Conservation (phyloP, 2,329 filamentous ascomycete genomes). For the Nothomitra cinnamomea region DNA sequence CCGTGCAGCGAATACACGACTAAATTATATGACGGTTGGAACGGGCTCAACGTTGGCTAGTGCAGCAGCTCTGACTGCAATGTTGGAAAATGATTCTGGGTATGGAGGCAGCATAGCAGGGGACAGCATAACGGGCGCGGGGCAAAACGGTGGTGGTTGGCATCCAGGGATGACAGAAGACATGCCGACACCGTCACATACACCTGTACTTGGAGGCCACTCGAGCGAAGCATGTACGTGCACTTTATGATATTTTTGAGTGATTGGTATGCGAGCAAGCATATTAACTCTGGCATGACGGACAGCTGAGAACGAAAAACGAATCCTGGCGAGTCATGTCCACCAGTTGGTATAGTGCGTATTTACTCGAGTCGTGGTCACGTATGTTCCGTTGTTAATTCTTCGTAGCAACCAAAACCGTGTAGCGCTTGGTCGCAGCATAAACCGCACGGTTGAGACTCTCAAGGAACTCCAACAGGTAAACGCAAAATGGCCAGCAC, state of each 20-base stretch:
- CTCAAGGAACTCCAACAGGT: slow-evolving; percentile 71
- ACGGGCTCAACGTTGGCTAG: slow-evolving; percentile 66
- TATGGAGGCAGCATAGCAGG: slow-evolving; percentile 68
- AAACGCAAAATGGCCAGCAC: slow-evolving; percentile 83
- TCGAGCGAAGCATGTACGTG: slow-evolving; percentile 26
- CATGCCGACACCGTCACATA: slow-evolving; percentile 37
- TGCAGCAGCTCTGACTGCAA: slow-evolving; percentile 60
- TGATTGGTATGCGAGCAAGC: background rate
- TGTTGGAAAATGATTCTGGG: slow-evolving; percentile 77
- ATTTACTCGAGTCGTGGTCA: background rate
- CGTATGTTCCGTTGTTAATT: slow-evolving; percentile 9
- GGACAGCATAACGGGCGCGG: slow-evolving; percentile 31
- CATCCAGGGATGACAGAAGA: slow-evolving; percentile 39
- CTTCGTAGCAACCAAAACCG: slow-evolving; percentile 60
- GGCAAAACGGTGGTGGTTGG: slow-evolving; percentile 30
- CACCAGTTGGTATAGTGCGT: slow-evolving; percentile 72
- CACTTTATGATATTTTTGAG: background rate
- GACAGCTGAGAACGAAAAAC: slow-evolving; percentile 43
- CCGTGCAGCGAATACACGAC: slow-evolving; percentile 18
- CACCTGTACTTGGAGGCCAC: slow-evolving; percentile 31
- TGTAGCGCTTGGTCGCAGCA: slow-evolving; percentile 69
- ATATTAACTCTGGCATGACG: background rate
- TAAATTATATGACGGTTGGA: slow-evolving; percentile 78
- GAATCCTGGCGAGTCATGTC: slow-evolving; percentile 61
- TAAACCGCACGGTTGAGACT: slow-evolving; percentile 71